phyloP scores from a whole-genome alignment of 306 rosid genomes.

The Alnus glutinosa region DNA sequence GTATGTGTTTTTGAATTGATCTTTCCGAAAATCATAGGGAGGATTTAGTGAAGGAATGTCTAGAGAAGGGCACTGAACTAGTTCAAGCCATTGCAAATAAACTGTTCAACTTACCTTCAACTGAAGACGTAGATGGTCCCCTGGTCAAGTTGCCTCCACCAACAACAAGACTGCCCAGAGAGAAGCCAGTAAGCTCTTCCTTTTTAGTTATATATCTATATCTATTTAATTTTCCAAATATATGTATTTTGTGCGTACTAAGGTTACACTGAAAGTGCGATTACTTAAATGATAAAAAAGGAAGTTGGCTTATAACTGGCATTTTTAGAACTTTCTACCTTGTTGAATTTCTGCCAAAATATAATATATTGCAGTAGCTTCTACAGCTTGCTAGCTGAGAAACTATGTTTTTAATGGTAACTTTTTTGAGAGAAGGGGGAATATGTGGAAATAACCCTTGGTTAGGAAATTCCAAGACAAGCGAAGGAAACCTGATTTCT shows the following conservation, averaged over 20 bases:
- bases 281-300: background rate
- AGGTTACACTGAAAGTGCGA: background rate
- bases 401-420: background rate
- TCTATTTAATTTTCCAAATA: background rate
- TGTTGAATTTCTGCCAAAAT: background rate
- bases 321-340: slow-evolving; percentile 1
- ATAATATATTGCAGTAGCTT: background rate
- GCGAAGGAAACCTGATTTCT: background rate
- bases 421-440: background rate
- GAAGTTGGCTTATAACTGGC: background rate
- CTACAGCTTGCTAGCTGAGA: background rate
- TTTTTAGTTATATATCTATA: background rate
- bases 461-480: background rate
- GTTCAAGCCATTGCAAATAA: slow-evolving; percentile 75
- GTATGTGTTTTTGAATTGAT: background rate
- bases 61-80: slow-evolving; percentile 67
- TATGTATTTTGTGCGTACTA: background rate
- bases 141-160: slow-evolving; percentile 77
- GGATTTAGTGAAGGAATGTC: slow-evolving; percentile 55
- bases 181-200: slow-evolving; percentile 63
- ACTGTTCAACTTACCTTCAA: slow-evolving; percentile 69
- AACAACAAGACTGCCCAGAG: slow-evolving; percentile 69
- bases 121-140: slow-evolving; percentile 78
- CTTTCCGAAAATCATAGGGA: slow-evolving; percentile 40
- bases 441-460: background rate